phyloP scores from a whole-genome alignment of 1,284 basidiomycete species.

The Trametes versicolor region DNA sequence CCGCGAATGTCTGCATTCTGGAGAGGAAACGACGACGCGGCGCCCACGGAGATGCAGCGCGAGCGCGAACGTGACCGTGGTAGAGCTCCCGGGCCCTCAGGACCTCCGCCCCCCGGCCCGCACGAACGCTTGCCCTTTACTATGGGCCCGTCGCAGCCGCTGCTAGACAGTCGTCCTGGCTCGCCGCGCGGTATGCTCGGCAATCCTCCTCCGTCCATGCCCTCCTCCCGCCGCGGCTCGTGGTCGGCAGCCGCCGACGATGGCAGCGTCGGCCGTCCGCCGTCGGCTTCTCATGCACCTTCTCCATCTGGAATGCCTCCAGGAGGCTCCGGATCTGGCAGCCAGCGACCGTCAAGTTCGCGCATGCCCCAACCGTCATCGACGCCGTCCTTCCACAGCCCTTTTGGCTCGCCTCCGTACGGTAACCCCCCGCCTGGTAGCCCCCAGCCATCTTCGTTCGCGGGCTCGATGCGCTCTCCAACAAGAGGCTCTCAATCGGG shows the following conservation, averaged over 20 bases:
- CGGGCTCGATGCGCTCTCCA: slow-evolving; percentile 34
- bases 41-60: slow-evolving; percentile 12
- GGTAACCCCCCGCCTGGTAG: slow-evolving; percentile 27
- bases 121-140: slow-evolving; percentile 55
- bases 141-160: slow-evolving; percentile 56
- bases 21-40: slow-evolving; percentile 37
- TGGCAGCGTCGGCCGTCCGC: slow-evolving; percentile 30
- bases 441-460: slow-evolving; percentile 20
- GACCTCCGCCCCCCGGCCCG: slow-evolving; percentile 50
- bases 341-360: slow-evolving; percentile 25
- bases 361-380: slow-evolving; percentile 29
- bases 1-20: slow-evolving; percentile 36
- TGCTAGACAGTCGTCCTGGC: slow-evolving; percentile 40
- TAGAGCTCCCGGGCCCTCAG: slow-evolving; percentile 34
- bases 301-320: slow-evolving; percentile 17
- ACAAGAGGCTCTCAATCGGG: slow-evolving; percentile 12
- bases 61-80: slow-evolving; percentile 41
- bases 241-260: slow-evolving; percentile 41
- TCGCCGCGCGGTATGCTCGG: slow-evolving; percentile 38
- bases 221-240: slow-evolving; percentile 46
- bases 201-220: slow-evolving; percentile 36
- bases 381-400: slow-evolving; percentile 23
- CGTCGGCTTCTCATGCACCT: slow-evolving; percentile 32
- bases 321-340: not conserved
- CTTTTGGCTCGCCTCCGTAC: slow-evolving; percentile 30